A percentile compares a stretch with the other conserved stretches of the same genome.
phyloP scores from a whole-genome alignment of 352 stramenopile species.

The Bremia lactucae region DNA sequence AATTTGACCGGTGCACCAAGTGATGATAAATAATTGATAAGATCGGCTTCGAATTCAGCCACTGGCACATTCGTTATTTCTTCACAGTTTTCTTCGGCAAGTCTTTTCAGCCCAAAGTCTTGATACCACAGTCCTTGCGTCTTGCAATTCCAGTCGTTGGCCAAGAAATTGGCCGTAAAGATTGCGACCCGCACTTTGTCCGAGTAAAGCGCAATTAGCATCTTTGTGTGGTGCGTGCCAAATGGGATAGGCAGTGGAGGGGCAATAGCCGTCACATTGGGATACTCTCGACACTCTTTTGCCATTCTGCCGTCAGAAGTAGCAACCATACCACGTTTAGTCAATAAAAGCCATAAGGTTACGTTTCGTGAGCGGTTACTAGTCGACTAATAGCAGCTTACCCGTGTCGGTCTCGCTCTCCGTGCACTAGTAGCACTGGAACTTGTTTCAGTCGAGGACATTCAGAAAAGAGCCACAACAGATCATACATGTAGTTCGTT shows the following conservation, averaged over 20 bases:
- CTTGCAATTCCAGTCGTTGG: constrained; percentile 74
- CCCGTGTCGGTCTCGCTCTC: constrained; percentile 45
- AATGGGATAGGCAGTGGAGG: constrained; percentile 71
- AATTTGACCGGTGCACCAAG: constrained; percentile 30
- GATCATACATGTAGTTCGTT: constrained; percentile 78
- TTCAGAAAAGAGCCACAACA: constrained; percentile 58
- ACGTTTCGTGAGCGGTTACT: background rate
- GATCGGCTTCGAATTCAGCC: constrained; percentile 49
- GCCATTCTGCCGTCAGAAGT: constrained; percentile 29
- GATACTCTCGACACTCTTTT: constrained; percentile 42
- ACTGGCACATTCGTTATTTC: constrained; percentile 1
- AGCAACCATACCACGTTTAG: too few species aligned
- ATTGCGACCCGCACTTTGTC: constrained; percentile 65
- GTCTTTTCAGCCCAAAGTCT: constrained; percentile 63
- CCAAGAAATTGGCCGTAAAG: constrained; percentile 80
- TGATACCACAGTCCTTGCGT: constrained; percentile 78
- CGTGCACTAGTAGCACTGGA: constrained; percentile 69
- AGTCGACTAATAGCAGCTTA: constrained; percentile 1
- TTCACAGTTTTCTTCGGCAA: constrained; percentile 23
- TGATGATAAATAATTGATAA: constrained; percentile 48
- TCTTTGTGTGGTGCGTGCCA: constrained; percentile 83
- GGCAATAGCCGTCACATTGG: constrained; percentile 50
- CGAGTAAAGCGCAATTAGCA: constrained; percentile 62
- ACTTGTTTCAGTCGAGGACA: constrained; percentile 47
- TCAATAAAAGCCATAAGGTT: background rate